Percentiles rank a stretch among this genome's conserved stretches.
phyloP scores from a whole-genome alignment of 75 land plant genomes.

The Cryptomeria japonica region DNA sequence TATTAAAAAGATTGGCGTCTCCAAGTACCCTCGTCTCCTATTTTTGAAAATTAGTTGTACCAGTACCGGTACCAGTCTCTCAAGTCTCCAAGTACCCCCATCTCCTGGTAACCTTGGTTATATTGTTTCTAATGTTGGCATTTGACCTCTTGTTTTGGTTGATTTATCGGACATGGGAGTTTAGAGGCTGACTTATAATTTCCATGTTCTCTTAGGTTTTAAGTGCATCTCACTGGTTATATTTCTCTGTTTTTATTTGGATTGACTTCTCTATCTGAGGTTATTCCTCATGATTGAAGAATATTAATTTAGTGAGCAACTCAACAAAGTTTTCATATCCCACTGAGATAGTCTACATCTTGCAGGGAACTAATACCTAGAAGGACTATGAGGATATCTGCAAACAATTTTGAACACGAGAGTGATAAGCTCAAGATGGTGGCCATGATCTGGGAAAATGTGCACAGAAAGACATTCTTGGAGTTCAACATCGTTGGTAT shows the following conservation, averaged over 20 bases:
- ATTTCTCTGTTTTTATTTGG: background rate
- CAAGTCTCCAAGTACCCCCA: too few relatives aligned
- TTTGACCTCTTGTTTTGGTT: background rate
- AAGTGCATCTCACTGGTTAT: background rate
- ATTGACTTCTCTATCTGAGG: background rate
- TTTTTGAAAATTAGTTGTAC: too few relatives aligned
- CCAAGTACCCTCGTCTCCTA: too few relatives aligned
- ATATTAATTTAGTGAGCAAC: background rate
- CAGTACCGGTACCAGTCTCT: too few relatives aligned
- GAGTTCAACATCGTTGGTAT: slow-evolving; percentile 61
- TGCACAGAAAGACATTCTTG: slow-evolving; percentile 83
- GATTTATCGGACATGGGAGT: background rate
- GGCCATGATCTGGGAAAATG: slow-evolving; percentile 74
- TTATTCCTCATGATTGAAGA: background rate
- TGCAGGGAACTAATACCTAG: slow-evolving; percentile 49
- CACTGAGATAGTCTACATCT: background rate
- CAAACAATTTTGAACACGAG: slow-evolving; percentile 24
- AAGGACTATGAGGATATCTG: slow-evolving; percentile 37
- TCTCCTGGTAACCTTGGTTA: too few relatives aligned
- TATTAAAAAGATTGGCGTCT: too few relatives aligned
- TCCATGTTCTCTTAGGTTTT: background rate
- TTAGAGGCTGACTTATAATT: background rate
- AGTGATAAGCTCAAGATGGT: slow-evolving; percentile 55
- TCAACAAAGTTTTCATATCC: background rate
- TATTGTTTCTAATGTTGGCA: background rate